Base-by-base conservation (phyloP, 768 basidiomycete species). In the Leccinum ochraceum region DNA sequence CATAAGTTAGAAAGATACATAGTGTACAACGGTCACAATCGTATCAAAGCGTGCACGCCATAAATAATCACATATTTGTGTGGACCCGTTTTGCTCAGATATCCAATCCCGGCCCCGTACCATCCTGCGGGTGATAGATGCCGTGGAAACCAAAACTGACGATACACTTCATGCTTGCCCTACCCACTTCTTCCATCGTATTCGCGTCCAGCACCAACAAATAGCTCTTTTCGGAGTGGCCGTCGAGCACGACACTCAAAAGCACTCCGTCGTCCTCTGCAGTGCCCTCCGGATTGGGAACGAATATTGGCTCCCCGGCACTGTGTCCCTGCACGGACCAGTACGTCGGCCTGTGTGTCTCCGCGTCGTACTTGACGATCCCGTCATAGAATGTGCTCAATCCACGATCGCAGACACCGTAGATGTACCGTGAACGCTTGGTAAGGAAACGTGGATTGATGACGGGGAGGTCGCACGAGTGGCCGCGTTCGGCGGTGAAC, bases 81-180 rank as follows among this genome's bases (percentile, higher is more conserved):
- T 26, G 20, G 13, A 13, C 44, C 26, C 28, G 9, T 11, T 48
- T 22, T 68, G 9, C 58, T 66, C 44, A 73, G 52, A 65, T 42
- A 58, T 70, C 67, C 44, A 60, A 68, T 26, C 70, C 62, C 6
- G 67, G 64, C 1, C 65, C 67, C 2, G 16, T 17, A 26, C 49
- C 0, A 7, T 4, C 57, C 14, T 61, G 56, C 1, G 70, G 42
- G 30, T 44, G 58, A 58, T 72, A 74, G 20, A 53, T 58, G 28
- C 77, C 77, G 62, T 78, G 77, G 61, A 78, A 78, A 22, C 76
- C 76, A 60, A 78, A 71, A 1, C 75, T 67, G 2, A 76, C 74
- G 22, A 58, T 62, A 48, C 63, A 65, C 6, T 67, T 67, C 68
- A 78, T 69, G 50, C 75, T 74, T 22, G 77, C 77, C 51, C 77